These are phyloP conservation scores for Akanthomyces uredinophilus DNA, from an alignment of 2,329 filamentous ascomycete genomes.

Conservation along the genomic window DNA sequence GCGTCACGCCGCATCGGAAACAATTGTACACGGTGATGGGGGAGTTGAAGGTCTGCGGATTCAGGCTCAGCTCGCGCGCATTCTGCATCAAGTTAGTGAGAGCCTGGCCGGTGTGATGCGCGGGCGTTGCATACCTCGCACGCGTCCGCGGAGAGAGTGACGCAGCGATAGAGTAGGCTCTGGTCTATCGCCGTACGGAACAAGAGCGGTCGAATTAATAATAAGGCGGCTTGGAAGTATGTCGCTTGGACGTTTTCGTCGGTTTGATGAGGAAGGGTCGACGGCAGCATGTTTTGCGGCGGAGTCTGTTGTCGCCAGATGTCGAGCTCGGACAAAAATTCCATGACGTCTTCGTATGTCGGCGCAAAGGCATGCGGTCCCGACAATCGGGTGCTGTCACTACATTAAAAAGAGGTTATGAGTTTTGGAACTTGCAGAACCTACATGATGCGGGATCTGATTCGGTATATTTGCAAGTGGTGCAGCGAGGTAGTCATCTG, in stretches of 20 bases:
- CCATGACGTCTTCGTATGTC: constrained; percentile 9
- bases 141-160: neutral
- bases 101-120: neutral
- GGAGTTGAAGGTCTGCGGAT: neutral
- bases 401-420: neutral
- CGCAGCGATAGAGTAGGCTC: neutral
- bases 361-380: constrained; percentile 4
- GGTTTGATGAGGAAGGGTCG: constrained; percentile 2
- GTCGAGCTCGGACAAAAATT: constrained; percentile 5
- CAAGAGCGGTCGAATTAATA: constrained; percentile 1
- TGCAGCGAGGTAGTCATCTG: neutral
- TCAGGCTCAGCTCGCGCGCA: constrained; percentile 1
- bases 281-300: neutral
- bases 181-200: constrained; percentile 7
- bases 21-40: constrained; percentile 9
- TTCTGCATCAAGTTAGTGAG: neutral
- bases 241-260: constrained; percentile 7
- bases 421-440: neutral
- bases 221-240: constrained; percentile 2
- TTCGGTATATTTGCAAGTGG: constrained; percentile 2
- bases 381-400: neutral
- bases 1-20: constrained; percentile 7
- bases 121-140: constrained; percentile 1
- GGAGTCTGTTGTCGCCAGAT: constrained; percentile 8
- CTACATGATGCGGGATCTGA: neutral